Evolutionary conservation across 768 basidiomycete genomes (phyloP), one percentile per base, ranked within the genome.

Genomic region (Xanthoconium purpureum): DNA sequence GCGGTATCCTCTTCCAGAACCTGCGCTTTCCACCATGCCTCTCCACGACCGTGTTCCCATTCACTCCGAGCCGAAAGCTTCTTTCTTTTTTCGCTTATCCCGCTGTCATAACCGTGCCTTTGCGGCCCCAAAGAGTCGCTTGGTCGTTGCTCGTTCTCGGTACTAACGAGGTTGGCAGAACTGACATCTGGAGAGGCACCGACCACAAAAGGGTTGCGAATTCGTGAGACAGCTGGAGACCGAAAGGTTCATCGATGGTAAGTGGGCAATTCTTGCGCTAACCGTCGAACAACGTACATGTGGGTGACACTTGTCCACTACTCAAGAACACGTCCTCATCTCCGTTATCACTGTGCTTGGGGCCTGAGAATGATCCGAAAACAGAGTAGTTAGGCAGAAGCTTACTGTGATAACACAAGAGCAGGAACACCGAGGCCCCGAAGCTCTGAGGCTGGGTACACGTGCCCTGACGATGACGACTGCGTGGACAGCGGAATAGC

Each of bases 281-380:
- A 24, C 35, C 44, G 9, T 53, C 56, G 42, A 45, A 59, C 50
- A 52, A 66, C 80, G 63, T 68, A 86, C 88, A 84, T 58, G 81
- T 73, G 7, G 89, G 88, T 28, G 89, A 92, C 2, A 78, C 82
- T 64, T 89, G 89, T 1, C 88, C 88, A 63, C 89, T 91, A 67
- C 89, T 91, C 48, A 87, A 70, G n/a, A 85, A 71, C 14, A 87
- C 84, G 14, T 87, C 87, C 18, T 83, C 81, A 12, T 88, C 87
- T 9, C 66, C 70, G 55, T 63, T 63, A 50, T 63, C 63, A 40
- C 72, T 66, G 42, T 55, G 32, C 17, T 47, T 15, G 4, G 18
- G 24, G 15, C 14, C 3, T 55, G 17, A 53, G 46, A 50, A 49
- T 13, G 43, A 12, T 18, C 35, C 35, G 20, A 32, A 35, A 14